Conservation (phyloP, 2,329 filamentous ascomycete genomes). For the Chrysosporium keratinophilum region DNA sequence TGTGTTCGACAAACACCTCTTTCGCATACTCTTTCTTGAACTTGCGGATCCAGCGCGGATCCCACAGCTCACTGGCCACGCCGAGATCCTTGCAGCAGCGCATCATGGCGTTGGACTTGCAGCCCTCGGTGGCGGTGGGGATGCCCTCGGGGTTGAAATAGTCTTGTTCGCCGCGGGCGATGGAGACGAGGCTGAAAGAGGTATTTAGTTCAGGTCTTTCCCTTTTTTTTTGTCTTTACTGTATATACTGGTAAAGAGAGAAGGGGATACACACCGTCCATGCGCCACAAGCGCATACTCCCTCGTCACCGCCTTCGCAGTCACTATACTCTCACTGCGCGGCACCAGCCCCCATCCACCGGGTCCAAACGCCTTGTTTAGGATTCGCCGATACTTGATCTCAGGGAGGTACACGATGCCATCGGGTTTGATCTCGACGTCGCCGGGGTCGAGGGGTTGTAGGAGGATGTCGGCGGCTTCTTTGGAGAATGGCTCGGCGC, state of each 20-base stretch:
- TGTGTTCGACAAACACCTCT: constrained; percentile 85
- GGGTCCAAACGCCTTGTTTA: constrained; percentile 85
- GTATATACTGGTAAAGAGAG: not conserved
- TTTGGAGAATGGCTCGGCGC: constrained; percentile 56
- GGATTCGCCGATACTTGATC: constrained; percentile 89
- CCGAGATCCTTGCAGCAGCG: constrained; percentile 97
- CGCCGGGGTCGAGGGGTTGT: constrained; percentile 54
- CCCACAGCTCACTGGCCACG: constrained; percentile 91
- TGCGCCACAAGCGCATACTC: constrained; percentile 88
- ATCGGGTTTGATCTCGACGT: constrained; percentile 96
- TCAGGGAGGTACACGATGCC: constrained; percentile 93
- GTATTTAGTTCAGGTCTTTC: not conserved
- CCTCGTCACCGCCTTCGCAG: constrained; percentile 68
- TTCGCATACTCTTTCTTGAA: constrained; percentile 66
- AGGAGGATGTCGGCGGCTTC: constrained; percentile 61
- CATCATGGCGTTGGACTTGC: constrained; percentile 95
- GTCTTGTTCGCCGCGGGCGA: constrained; percentile 86
- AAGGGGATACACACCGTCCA: constrained; percentile 53
- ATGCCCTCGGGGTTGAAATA: constrained; percentile 87
- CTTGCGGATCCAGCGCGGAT: constrained; percentile 75
- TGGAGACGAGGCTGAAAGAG: constrained; percentile 65
- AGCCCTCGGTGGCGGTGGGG: constrained; percentile 88
- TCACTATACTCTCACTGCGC: constrained; percentile 71
- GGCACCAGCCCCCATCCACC: constrained; percentile 94
- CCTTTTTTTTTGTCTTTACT: too few species aligned